Evolutionary conservation across 75 land plant species (phyloP), one percentile per base, ranked within the genome.

Genomic region (Adiantum capillusveneris): DNA sequence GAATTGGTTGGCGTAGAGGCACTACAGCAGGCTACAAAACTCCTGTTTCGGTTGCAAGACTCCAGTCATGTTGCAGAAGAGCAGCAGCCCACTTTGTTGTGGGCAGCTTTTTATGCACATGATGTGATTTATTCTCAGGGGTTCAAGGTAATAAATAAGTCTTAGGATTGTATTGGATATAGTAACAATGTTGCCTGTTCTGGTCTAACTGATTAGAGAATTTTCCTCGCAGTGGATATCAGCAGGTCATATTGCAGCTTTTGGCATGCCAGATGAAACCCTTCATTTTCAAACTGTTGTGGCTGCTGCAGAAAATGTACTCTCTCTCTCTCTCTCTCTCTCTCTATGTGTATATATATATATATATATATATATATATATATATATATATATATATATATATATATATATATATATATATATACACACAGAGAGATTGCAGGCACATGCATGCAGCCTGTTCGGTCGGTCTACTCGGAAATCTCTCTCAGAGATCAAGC

Each of bases 191-290:
- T n/a, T n/a, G n/a, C n/a, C n/a, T n/a, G n/a, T n/a, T 57, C 5
- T 18, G 34, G 29, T 12, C 18, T 25, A 25, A 0, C 26, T 29
- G 11, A 27, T 9, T 57, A 20, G 24, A 1, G 36, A 45, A 13
- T 26, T 36, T 52, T 31, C 39, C 43, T 22, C 37, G 62, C 80
- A 73, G 77, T 71, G 63, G 53, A 56, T 63, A 56, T 28, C 39
- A 31, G 19, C 53, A 56, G 81, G 44, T 30, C 34, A 65, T 19
- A 53, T 79, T 34, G 46, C 20, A 42, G 63, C 53, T 16, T 70
- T 70, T 27, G 62, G 72, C 22, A 67, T 73, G 79, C 91, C 84
- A 25, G 86, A 83, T 68, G 83, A 60, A 25, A 72, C 61, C 59
- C 61, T 86, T 49, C 66, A 79, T 56, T 82, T 79, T 52, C 60